A percentile compares a stretch with the other conserved stretches of the same genome.
These are phyloP conservation scores for Aureobasidium lini DNA, from an alignment of 2,329 filamentous ascomycete species.

Conservation along the genomic window DNA sequence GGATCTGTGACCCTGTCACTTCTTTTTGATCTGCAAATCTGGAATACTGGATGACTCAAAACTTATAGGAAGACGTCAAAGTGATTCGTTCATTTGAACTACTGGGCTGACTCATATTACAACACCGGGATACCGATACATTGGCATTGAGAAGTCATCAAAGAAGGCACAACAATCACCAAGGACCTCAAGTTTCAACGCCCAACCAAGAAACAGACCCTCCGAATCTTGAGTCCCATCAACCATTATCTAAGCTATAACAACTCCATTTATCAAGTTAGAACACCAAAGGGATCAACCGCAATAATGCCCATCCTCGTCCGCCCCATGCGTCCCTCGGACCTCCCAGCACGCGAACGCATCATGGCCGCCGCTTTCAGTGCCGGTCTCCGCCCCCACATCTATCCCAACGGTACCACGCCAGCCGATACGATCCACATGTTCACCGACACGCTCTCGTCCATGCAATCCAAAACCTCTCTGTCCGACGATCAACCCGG, in stretches of 20 bases:
- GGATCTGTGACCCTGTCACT: neutral
- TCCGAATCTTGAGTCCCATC: no score
- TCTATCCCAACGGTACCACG: slow-evolving; percentile 25
- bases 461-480: neutral
- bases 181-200: neutral
- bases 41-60: no score
- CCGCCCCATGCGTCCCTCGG: slow-evolving; percentile 20
- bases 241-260: no score
- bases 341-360: slow-evolving; percentile 20
- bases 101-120: neutral
- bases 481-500: slow-evolving; percentile 6
- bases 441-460: slow-evolving; percentile 11
- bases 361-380: slow-evolving; percentile 23
- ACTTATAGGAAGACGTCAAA: no score
- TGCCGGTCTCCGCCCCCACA: slow-evolving; percentile 22
- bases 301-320: slow-evolving; percentile 24
- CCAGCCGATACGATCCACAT: slow-evolving; percentile 15
- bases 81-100: no score
- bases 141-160: neutral
- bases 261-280: no score
- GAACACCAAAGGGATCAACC: no score
- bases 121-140: neutral
- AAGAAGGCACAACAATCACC: neutral
- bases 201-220: no score
- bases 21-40: neutral